Conservation (phyloP, 148 eudicot species). For the Mesembryanthemum crystallinum region DNA sequence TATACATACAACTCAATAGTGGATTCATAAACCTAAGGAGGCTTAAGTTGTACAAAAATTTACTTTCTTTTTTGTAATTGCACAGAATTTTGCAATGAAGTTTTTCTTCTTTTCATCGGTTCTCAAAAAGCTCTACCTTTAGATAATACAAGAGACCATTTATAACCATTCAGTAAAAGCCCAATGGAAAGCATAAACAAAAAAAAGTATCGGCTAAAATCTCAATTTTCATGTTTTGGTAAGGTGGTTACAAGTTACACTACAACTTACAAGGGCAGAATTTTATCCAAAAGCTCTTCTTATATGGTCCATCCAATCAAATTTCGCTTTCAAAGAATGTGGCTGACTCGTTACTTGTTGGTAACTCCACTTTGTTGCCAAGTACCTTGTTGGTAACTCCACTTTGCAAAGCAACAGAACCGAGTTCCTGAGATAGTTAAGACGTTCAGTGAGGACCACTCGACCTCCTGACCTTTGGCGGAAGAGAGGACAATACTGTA, state of each 20-base stretch:
- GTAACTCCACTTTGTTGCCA: not conserved
- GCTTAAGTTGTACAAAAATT: constrained; percentile 29
- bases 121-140: not conserved
- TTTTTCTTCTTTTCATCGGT: too few relatives aligned
- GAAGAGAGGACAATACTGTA: not conserved
- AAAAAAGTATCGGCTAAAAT: not conserved
- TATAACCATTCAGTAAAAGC: too few relatives aligned
- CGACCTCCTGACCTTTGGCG: not conserved
- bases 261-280: not conserved
- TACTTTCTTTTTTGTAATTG: not conserved
- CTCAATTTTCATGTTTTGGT: not conserved
- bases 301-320: not conserved
- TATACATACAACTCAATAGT: constrained; percentile 12
- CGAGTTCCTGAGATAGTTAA: not conserved
- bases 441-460: not conserved
- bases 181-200: too few relatives aligned
- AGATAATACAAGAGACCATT: not conserved
- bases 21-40: not conserved
- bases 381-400: not conserved
- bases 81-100: not conserved
- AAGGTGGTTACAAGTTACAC: too few relatives aligned
- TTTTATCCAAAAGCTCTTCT: not conserved
- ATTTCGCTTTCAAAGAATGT: not conserved
- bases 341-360: not conserved
- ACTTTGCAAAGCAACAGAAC: not conserved